Base-by-base conservation (phyloP, 345 rosid species). In the Turritis glabra region DNA sequence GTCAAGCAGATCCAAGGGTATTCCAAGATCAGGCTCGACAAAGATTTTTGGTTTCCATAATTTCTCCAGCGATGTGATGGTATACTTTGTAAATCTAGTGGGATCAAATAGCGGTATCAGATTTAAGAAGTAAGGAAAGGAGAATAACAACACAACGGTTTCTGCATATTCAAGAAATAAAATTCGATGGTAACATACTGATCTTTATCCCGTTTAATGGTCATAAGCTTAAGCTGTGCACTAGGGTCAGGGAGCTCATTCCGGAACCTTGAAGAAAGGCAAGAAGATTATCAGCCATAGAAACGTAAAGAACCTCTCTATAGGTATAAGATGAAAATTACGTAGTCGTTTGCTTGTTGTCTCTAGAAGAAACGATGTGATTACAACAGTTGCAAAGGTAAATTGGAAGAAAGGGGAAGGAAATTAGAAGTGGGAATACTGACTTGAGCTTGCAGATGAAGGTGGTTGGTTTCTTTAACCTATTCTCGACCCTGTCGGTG, bases 1-100 rank as follows among this genome's bases (percentile, higher is more conserved):
- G 82, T 95, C 99, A 78, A 95, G 97, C 73, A 95, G 85, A 83
- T 95, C 97, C 77, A 92, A 90, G 33, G 98, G 96, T 80, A 95
- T 89, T 81, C 99, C 99, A 58, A 95, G 98, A 87, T 95, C 99
- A 64, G 98, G 91, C 83, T 95, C 98, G 61, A 87, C 99, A 82
- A 80, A 84, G 46, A 95, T 89, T 74, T 90, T 81, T 15, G 99
- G 99, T 82, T 92, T 95, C 85, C 88, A 86, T 77, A 78, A 79
- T 77, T 90, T 95, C 88, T 95, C 99, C 83, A 90, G 72, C 33
- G 97, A 92, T 47, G 96, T 89, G 78, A 95, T 89, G 51, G 87
- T 85, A 81, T 90, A 95, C 75, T 83, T 92, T 43, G 98, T 88
- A 83, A 65, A 95, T 52, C 98, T 95, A 96, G 75, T 72, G 77